These are phyloP conservation scores for Penicillium samsonianum DNA, from an alignment of 495 filamentous ascomycete genomes.

Conservation along the genomic window DNA sequence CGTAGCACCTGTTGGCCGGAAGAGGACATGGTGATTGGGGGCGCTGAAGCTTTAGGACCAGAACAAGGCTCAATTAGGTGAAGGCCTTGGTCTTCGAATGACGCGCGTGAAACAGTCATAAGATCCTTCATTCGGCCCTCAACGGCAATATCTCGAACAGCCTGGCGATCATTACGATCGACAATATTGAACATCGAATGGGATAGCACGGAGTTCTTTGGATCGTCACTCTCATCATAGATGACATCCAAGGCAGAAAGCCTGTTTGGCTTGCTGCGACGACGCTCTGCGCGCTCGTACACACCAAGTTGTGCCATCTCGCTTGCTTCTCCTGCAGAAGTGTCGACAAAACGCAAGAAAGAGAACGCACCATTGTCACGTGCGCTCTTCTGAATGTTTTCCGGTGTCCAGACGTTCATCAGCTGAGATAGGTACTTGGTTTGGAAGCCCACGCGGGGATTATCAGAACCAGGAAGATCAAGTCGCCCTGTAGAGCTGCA, in stretches of 20 bases:
- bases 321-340: slow-evolving; percentile 69
- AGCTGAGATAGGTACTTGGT: slow-evolving; percentile 70
- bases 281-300: slow-evolving; percentile 64
- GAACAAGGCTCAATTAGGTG: slow-evolving; percentile 77
- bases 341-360: slow-evolving; percentile 85
- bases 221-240: slow-evolving; percentile 55
- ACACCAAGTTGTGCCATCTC: slow-evolving; percentile 62
- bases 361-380: slow-evolving; percentile 70
- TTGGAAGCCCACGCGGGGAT: slow-evolving; percentile 72
- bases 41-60: slow-evolving; percentile 74
- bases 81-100: slow-evolving; percentile 70
- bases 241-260: slow-evolving; percentile 57
- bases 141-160: slow-evolving; percentile 66
- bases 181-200: slow-evolving; percentile 81
- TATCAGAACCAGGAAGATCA: slow-evolving; percentile 72
- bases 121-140: slow-evolving; percentile 74
- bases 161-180: slow-evolving; percentile 63
- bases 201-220: slow-evolving; percentile 54
- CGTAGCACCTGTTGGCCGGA: slow-evolving; percentile 63
- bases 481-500: slow-evolving; percentile 75
- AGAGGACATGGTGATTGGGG: slow-evolving; percentile 78
- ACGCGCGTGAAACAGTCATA: slow-evolving; percentile 72
- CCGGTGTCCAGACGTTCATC: slow-evolving; percentile 86
- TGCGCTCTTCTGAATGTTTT: slow-evolving; percentile 66
- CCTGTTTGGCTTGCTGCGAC: slow-evolving; percentile 45